Conservation (phyloP, 2,329 filamentous ascomycete genomes). For the Elsinoe necatrix region DNA sequence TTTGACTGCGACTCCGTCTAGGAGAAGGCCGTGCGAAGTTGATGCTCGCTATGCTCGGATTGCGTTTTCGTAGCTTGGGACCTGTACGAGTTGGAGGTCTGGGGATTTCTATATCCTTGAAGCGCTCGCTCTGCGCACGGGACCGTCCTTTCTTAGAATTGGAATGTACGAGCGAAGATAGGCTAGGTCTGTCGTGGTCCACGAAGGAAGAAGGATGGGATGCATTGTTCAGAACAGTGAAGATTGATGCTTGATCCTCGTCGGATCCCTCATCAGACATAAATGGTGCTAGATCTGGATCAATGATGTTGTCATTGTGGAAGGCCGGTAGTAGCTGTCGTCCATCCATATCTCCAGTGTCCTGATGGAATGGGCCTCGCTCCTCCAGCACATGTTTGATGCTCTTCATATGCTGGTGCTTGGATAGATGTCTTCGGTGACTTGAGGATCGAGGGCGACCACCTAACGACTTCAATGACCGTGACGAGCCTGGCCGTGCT, state of each 20-base stretch:
- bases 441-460: conserved; percentile 65
- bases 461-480: conserved; percentile 69
- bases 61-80: conserved; percentile 57
- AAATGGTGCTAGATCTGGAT: conserved; percentile 88
- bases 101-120: conserved; percentile 8
- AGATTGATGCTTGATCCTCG: conserved; percentile 86
- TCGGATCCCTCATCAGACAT: conserved; percentile 84
- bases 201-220: conserved; percentile 38
- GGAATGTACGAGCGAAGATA: conserved; percentile 60
- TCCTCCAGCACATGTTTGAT: conserved; percentile 68
- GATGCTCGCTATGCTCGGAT: conserved; percentile 74
- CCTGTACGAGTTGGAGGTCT: conserved; percentile 7
- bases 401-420: conserved; percentile 71
- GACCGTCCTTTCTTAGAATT: conserved; percentile 69
- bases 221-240: conserved; percentile 60
- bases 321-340: conserved; percentile 70
- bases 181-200: conserved; percentile 65
- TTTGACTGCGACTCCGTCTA: conserved; percentile 49
- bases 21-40: conserved; percentile 64
- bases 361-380: conserved; percentile 77
- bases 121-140: conserved; percentile 30
- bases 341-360: conserved; percentile 50
- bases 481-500: conserved; percentile 84
- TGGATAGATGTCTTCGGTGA: conserved; percentile 81
- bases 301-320: conserved; percentile 96